phyloP scores from a whole-genome alignment of 164 flowering plant species.

The Vitis labrusca region DNA sequence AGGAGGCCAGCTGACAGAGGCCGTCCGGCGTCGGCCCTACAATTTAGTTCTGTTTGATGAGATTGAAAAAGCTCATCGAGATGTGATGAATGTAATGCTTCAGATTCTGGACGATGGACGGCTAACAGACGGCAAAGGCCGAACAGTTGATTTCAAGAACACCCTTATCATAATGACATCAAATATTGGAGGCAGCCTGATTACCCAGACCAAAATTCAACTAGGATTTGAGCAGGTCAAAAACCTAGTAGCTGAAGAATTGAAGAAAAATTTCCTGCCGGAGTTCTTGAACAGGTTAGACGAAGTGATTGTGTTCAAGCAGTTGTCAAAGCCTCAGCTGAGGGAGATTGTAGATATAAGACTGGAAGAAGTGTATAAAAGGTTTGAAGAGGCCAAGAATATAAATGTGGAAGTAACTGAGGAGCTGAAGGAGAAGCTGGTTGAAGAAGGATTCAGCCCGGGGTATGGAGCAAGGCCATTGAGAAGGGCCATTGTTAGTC shows the following conservation, averaged over 20 bases:
- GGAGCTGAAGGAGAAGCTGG: constrained; percentile 21
- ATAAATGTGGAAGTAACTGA: constrained; percentile 22
- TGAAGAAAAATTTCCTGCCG: constrained; percentile 29
- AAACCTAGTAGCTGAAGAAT: constrained; percentile 21
- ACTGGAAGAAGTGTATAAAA: constrained; percentile 23
- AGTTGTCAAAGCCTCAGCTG: constrained; percentile 22
- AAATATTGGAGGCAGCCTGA: constrained; percentile 27
- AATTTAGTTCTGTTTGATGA: constrained; percentile 40
- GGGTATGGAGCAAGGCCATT: constrained; percentile 40
- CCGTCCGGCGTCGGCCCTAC: constrained; percentile 28
- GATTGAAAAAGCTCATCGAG: constrained; percentile 41
- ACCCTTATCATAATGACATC: constrained; percentile 40
- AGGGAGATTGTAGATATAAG: constrained; percentile 29
- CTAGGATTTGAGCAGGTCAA: constrained; percentile 25
- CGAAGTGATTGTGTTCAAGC: constrained; percentile 33
- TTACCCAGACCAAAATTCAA: constrained; percentile 13
- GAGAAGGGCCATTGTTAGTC: constrained; percentile 30
- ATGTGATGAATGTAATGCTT: constrained; percentile 35
- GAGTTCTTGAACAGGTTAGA: constrained; percentile 40
- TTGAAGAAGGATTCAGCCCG: constrained; percentile 32
- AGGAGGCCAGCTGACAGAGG: constrained; percentile 40
- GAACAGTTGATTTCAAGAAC: constrained; percentile 41
- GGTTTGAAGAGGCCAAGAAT: constrained; percentile 15
- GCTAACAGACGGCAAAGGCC: constrained; percentile 35
- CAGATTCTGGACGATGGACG: constrained; percentile 40